Evolutionary conservation across 2,329 filamentous ascomycete species (phyloP), one percentile per base, ranked within the genome.

Genomic region (Byssoonygena ceratinophila): DNA sequence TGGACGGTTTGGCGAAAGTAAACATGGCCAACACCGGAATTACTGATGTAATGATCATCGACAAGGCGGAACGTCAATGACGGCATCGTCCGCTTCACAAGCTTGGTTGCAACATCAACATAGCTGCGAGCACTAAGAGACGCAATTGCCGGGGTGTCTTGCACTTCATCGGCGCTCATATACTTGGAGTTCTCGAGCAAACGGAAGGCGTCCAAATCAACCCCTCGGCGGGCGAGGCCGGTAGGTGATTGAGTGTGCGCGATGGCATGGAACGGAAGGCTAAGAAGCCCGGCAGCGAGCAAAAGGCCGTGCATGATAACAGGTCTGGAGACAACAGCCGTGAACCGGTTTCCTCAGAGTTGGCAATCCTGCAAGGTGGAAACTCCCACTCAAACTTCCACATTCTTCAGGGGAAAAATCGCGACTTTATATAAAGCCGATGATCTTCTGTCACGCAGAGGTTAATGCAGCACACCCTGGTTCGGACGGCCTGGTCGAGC

Each of bases 291-390:
- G 16, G 49, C 53, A 23, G 54, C 51, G 29, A 55, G 51, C 41
- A 55, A 37, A 36, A 55, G 54, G 36, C 54, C 54, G 54, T 55
- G 54, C 54, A 41, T 55, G 54, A 49, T 22, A 27, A 27, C 49
- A 4, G 39, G 29, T 34, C 14, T 11, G 12, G 29, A 43, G n/a
- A 22, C 25, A 34, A 50, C 23, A 43, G 25, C 9, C n/a, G 25
- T 8, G 34, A 22, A 23, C 25, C 27, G 11, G 36, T 49, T 16
- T 20, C 23, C 40, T 36, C 12, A 49, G 47, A 31, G n/a, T n/a
- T 41, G 12, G 20, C 16, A 16, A 50, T 14, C 23, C 32, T 37
- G 23, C 14, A 14, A 29, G 40, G 8, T 45, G 5, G 39, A 37
- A 11, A 20, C 14, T 25, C 3, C 18, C 27, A 31, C 14, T 29